Percentiles rank a stretch among this genome's conserved stretches.
These are phyloP conservation scores for Filosporella fistucella DNA, from an alignment of 495 filamentous ascomycete species.

Conservation along the genomic window DNA sequence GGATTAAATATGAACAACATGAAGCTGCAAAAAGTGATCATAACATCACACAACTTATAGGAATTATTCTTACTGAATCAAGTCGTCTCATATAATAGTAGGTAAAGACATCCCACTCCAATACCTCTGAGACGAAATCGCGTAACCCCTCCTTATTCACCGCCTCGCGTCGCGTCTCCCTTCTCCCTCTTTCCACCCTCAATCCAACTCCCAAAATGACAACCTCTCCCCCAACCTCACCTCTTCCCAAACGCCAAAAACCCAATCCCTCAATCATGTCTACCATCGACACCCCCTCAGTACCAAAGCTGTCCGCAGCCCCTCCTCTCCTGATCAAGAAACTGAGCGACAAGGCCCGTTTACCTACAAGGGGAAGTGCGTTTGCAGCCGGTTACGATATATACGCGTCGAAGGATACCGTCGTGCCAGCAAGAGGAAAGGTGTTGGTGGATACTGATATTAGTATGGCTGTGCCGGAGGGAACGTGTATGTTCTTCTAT, in stretches of 20 bases:
- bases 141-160: too few species aligned
- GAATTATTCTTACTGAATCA: too few species aligned
- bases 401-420: slow-evolving; percentile 66
- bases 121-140: too few species aligned
- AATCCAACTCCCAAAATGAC: slow-evolving; percentile 47
- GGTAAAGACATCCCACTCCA: too few species aligned
- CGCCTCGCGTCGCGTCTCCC: background rate
- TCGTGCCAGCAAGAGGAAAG: slow-evolving; percentile 77
- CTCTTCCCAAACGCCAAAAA: slow-evolving; percentile 54
- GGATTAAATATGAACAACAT: too few species aligned
- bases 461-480: slow-evolving; percentile 78
- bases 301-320: slow-evolving; percentile 23
- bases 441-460: slow-evolving; percentile 86
- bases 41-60: too few species aligned
- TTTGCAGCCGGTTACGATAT: slow-evolving; percentile 94
- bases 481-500: slow-evolving; percentile 62
- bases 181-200: background rate
- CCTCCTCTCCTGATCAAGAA: slow-evolving; percentile 62
- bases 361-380: slow-evolving; percentile 83
- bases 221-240: slow-evolving; percentile 36
- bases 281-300: slow-evolving; percentile 25
- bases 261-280: slow-evolving; percentile 38
- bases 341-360: slow-evolving; percentile 62
- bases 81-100: too few species aligned
- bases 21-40: too few species aligned